Evolutionary conservation across 2,329 filamentous ascomycete genomes (phyloP).

Genomic region (Tolypocladium album): DNA sequence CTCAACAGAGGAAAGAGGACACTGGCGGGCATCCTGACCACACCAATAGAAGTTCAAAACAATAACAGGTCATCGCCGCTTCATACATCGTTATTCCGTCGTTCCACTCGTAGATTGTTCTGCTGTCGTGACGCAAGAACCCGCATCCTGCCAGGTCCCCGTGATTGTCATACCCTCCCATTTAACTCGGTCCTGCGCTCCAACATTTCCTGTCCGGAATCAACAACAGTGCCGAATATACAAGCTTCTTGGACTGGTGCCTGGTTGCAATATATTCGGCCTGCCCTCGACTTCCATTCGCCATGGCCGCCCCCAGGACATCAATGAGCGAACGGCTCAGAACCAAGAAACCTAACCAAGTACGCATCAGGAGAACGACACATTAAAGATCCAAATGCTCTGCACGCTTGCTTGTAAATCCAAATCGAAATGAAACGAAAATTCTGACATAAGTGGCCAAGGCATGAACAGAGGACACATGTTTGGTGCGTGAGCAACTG

Average conservation of each 20-base stretch:
- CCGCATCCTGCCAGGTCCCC: background rate
- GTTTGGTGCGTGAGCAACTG: constrained; percentile 3
- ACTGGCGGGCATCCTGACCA: background rate
- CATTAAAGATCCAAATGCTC: background rate
- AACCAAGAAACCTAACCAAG: background rate
- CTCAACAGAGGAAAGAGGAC: background rate
- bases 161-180: background rate
- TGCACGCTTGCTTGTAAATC: constrained; percentile 3
- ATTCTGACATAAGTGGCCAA: constrained; percentile 1
- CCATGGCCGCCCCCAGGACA: background rate
- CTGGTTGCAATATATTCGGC: background rate
- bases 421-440: constrained; percentile 1
- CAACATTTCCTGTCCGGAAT: background rate
- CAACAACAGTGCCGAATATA: constrained; percentile 1
- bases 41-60: background rate
- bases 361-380: background rate
- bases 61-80: background rate
- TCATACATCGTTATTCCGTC: constrained; percentile 1
- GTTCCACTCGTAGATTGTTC: background rate
- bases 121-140: background rate
- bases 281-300: background rate
- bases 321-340: background rate
- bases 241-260: constrained; percentile 2
- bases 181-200: background rate
- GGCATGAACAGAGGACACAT: constrained; percentile 2